Evolutionary conservation across 139 green algal species (phyloP), one percentile per base, ranked within the genome.

Genomic region (Chlamydomonas incerta): DNA sequence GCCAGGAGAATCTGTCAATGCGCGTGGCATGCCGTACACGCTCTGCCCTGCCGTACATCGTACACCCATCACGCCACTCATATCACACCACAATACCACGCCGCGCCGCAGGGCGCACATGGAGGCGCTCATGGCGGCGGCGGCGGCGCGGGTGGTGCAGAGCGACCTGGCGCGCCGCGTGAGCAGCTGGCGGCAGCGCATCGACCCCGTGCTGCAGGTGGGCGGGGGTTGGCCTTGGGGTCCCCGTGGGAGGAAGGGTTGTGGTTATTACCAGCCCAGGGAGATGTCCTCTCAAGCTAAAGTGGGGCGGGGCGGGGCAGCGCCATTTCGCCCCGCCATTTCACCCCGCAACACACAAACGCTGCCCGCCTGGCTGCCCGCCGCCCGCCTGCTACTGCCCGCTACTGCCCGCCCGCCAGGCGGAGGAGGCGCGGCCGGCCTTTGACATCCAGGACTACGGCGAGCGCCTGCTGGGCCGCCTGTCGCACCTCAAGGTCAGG

Each of bases 401-500:
- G 8, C 41, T 13, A 50, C 55, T n/a, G 2, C 1, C 17, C 60
- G 3, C 52, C 9, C 31, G 5, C 3, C 68, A 86, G 72, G 82
- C 82, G 3, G 90, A 94, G 87, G 93, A 94, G 70, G 66, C 79
- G 17, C 88, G 89, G 35, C 72, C 70, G 3, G 77, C 57, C 3
- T 95, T 95, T 85, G 91, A 95, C 91, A 94, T 95, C 70, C 91
- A 95, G 58, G 41, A 80, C 62, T 95, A 95, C 46, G 89, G 88
- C 34, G 87, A 91, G 66, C 76, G 76, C 52, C 92, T 95, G 67
- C 65, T 94, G 10, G 41, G 47, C 18, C 80, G 69, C 26, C 72
- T 93, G 58, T 33, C 6, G 37, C 11, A 50, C 2, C 26, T 52
- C 28, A 60, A 80, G 77, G 65, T 82, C 55, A 62, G 11, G 55